These are phyloP conservation scores for Extremus antarcticus DNA, from an alignment of 495 filamentous ascomycete genomes.

Conservation along the genomic window DNA sequence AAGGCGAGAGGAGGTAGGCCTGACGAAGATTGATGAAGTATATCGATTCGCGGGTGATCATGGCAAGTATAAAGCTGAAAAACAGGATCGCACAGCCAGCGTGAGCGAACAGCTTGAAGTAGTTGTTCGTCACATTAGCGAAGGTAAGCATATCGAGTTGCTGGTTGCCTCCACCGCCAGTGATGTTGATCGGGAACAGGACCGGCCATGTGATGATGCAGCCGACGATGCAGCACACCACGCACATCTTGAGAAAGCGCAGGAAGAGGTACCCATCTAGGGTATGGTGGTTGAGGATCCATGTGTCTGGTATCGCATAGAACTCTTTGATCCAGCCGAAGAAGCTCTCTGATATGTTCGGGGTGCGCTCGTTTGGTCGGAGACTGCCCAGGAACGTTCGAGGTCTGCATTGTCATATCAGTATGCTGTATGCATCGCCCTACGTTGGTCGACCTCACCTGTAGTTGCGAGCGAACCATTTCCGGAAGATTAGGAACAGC, in stretches of 20 bases:
- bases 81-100: conserved; percentile 63
- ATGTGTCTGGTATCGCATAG: conserved; percentile 69
- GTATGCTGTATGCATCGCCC: not conserved
- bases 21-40: conserved; percentile 94
- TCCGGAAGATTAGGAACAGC: conserved; percentile 69
- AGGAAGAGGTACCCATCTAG: conserved; percentile 53
- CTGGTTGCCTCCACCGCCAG: conserved; percentile 40
- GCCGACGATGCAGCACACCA: conserved; percentile 32
- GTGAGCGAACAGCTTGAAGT: conserved; percentile 68
- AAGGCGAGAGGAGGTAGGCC: conserved; percentile 80
- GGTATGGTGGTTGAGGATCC: conserved; percentile 78
- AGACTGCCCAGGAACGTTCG: conserved; percentile 75
- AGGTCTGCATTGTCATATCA: conserved; percentile 33
- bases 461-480: conserved; percentile 64
- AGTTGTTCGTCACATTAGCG: conserved; percentile 50
- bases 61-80: conserved; percentile 76
- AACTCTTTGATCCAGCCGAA: conserved; percentile 69
- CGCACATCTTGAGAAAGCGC: conserved; percentile 32
- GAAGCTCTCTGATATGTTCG: conserved; percentile 53
- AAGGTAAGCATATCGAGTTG: conserved; percentile 75
- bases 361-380: conserved; percentile 54
- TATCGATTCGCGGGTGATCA: conserved; percentile 83
- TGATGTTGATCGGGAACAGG: conserved; percentile 36
- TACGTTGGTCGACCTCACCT: conserved; percentile 21
- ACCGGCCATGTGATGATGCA: conserved; percentile 35